Evolutionary conservation across 352 stramenopile genomes (phyloP).

Genomic region (Globisporangium nagaii): DNA sequence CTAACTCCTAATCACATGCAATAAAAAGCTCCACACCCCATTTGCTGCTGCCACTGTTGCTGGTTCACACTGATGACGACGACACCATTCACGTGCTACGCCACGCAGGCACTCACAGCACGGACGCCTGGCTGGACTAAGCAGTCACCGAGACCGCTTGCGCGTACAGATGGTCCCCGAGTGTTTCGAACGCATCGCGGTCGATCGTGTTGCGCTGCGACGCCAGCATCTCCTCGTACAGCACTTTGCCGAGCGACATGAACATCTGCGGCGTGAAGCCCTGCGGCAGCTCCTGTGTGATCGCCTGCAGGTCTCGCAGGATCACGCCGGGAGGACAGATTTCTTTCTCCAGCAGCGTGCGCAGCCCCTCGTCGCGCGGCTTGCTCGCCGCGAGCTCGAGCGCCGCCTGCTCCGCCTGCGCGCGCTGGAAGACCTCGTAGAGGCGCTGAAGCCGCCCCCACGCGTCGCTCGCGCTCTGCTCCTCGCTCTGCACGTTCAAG

Average conservation of each 20-base stretch:
- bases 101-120: not conserved
- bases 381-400: constrained; percentile 13
- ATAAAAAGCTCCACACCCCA: not conserved
- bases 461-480: constrained; percentile 41
- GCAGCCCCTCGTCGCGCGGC: constrained; percentile 38
- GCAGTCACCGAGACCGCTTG: constrained; percentile 49
- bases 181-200: constrained; percentile 36
- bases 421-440: constrained; percentile 52
- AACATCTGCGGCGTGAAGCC: constrained; percentile 77
- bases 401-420: constrained; percentile 22
- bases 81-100: not conserved
- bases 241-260: constrained; percentile 47
- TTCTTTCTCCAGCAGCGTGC: constrained; percentile 34
- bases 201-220: constrained; percentile 39
- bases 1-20: not conserved
- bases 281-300: constrained; percentile 45
- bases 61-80: not conserved
- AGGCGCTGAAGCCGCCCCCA: constrained; percentile 54
- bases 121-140: constrained; percentile 11
- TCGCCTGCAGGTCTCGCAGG: constrained; percentile 44
- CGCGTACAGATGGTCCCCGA: constrained; percentile 50
- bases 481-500: constrained; percentile 30
- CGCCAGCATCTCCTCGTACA: constrained; percentile 64
- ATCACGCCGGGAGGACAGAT: constrained; percentile 31
- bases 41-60: not conserved